Evolutionary conservation across 331 rosid species (phyloP).

Genomic region (Pyracantha coccinea): DNA sequence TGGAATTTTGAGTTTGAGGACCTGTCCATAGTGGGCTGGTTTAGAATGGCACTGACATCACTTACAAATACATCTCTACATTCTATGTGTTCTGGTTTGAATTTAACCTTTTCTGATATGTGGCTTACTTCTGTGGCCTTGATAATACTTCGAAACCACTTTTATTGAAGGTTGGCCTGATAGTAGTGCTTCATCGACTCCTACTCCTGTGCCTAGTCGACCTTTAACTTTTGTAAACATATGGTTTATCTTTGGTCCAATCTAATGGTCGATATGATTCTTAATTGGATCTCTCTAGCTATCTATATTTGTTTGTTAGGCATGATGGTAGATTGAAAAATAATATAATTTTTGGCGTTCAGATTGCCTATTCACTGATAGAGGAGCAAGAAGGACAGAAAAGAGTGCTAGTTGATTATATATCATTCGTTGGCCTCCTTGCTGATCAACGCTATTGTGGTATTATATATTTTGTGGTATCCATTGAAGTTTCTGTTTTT

Average conservation of each 20-base stretch:
- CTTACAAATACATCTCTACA: neutral
- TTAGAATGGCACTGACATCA: neutral
- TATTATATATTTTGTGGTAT: conserved; percentile 49
- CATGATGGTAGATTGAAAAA: neutral
- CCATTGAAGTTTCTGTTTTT: conserved; percentile 26
- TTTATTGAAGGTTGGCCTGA: neutral
- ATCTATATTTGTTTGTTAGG: neutral
- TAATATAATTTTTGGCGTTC: conserved; percentile 10
- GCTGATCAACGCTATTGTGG: conserved; percentile 98
- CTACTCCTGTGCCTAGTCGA: neutral
- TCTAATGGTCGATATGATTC: too few species aligned
- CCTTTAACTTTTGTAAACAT: neutral
- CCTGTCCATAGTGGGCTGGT: neutral
- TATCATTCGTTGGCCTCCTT: conserved; percentile 92
- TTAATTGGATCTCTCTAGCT: too few species aligned
- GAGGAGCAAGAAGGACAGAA: conserved; percentile 93
- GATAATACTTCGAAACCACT: neutral
- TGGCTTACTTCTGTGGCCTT: neutral
- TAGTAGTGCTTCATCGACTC: neutral
- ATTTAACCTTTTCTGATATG: neutral
- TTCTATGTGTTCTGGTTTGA: neutral
- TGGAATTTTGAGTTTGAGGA: neutral
- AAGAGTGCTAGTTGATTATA: conserved; percentile 52
- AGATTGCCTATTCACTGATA: conserved; percentile 87
- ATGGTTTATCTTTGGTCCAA: too few species aligned